Base-by-base conservation (phyloP, 192 early-diverging fungal genomes). In the Coemansia sp. region DNA sequence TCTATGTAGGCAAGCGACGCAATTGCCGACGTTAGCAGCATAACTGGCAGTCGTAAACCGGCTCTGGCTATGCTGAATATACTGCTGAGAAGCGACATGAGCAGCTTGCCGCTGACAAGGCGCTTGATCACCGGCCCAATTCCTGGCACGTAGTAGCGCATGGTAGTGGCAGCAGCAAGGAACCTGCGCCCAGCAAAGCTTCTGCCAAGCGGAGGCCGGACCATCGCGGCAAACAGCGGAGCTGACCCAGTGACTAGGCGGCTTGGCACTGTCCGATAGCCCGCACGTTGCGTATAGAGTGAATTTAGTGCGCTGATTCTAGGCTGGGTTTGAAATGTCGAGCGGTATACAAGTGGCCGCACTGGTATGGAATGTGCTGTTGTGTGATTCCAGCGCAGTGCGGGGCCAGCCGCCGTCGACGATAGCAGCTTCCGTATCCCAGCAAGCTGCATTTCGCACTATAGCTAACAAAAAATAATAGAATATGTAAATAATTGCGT, bases 1-100 rank as follows among this genome's bases (percentile, higher is more conserved):
- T 84, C 82, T 2, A 84, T 47, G 40, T 84, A 84, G 1, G 82
- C 77, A 52, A 84, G 68, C 29, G 77, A 76, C 8, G 77, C 82
- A 27, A 84, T 84, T 10, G 72, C 72, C 5, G 82, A 65, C 8
- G 82, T 84, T 7, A 84, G 68, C 31, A 84, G 43, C 74, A 79
- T 79, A 16, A 84, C 71, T 18, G 82, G 82, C 36, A 84, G 63
- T 3, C 82, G 74, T 68, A 79, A 33, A 11, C 74, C 63, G 11
- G 57, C 65, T 27, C 67, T 63, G 24, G 76, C 27, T 4, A 74
- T 51, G 43, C 74, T 64, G 11, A 65, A 16, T 38, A 84, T 67
- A 46, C 71, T 79, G 43, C 66, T 65, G 5, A 84, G 66, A 55
- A 83, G 40, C 29, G 66, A 57, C 29, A 77, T 46, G 22, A 83